Evolutionary conservation across 169 alveolate genomes (phyloP), one percentile per base, ranked within the genome.

Genomic region (Plasmodium coatneyi): DNA sequence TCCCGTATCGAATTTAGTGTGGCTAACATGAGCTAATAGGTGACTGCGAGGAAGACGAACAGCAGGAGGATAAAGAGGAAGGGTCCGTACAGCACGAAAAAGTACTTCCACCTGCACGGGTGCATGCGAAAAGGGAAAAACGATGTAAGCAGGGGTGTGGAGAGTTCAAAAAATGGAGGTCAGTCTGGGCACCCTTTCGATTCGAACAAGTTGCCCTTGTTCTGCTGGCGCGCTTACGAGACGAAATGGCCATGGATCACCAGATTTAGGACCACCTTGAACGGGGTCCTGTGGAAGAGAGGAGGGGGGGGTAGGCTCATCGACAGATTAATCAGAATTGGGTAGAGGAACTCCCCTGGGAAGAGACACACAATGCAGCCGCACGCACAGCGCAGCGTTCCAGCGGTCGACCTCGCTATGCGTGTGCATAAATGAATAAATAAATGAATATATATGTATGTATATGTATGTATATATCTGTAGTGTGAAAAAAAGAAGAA

Each of bases 61-160:
- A 83, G 54, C 30, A 83, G 32, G 74, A 83, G 81, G 46, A 83
- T 83, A 46, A 43, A 71, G 12, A 41, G 34, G 74, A 83, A 83
- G 72, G 92, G 92, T 28, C 81, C 92, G 52, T 83, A 83, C 6
- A 83, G 16, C 30, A 83, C 92, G 14, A 83, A 83, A 66, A 83
- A 14, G 34, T 83, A 71, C 3, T 71, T 83, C 92, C 92, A 83
- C 56, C 92, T 83, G 79, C 43, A 43, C 32, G 43, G 36, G 30
- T 28, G 36, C 30, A 78, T 7, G 9, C 10, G 71, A 56, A 56
- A 54, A 9, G 54, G 78, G 76, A 12, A 46, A 19, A 41, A 5
- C 32, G 46, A 56, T 43, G 52, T 82, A 82, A 10, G 52, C 60
- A 82, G 4, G 81, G 36, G 71, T 56, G 22, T 14, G 22, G 78